Evolutionary conservation across 2,329 filamentous ascomycete genomes (phyloP), one percentile per base, ranked within the genome.

Genomic region (Hypoxylon sp.): DNA sequence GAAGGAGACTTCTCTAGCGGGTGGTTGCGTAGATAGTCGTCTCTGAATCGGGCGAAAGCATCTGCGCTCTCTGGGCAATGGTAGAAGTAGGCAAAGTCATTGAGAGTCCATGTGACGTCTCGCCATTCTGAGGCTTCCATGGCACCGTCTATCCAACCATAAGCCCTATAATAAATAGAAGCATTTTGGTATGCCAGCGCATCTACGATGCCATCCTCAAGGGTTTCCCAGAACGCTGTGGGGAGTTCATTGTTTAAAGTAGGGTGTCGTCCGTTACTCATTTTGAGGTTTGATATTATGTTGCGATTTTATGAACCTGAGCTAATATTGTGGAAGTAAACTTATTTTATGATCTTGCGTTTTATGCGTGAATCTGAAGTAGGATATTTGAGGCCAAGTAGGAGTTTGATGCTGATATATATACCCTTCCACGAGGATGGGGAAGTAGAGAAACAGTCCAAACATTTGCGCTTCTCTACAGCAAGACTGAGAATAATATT

Each of bases 61-160:
- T 6, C 0, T 6, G 29, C 29, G 24, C 14, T 48, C 22, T 56
- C 60, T 5, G 57, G 52, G 13, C 57, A 67, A 47, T 68, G 51
- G 22, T 53, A 70, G 17, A 70, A 70, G 13, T 17, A 42, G 0
- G 37, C 57, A 60, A 70, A 68, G 47, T 70, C 68, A 3, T 47
- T 10, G 5, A 68, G 1, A 5, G 60, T 53, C 68, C 68, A 70
- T 5, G 5, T 5, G 1, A 61, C 46, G 1, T 59, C 31, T 33
- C 50, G 54, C 50, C 46, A 56, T 0, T 52, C 11, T 9, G 5
- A 14, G n/a, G 29, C 31, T 3, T 6, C 3, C 13, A 63, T 22
- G 17, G 11, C n/a, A 8, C 4, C 3, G 19, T 39, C 26, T 14
- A 11, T 22, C 10, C n/a, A 42, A 8, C 59, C 59, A 14, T 33